Evolutionary conservation across 2,329 filamentous ascomycete species (phyloP).

Genomic region (Aurifilum marmelostoma): DNA sequence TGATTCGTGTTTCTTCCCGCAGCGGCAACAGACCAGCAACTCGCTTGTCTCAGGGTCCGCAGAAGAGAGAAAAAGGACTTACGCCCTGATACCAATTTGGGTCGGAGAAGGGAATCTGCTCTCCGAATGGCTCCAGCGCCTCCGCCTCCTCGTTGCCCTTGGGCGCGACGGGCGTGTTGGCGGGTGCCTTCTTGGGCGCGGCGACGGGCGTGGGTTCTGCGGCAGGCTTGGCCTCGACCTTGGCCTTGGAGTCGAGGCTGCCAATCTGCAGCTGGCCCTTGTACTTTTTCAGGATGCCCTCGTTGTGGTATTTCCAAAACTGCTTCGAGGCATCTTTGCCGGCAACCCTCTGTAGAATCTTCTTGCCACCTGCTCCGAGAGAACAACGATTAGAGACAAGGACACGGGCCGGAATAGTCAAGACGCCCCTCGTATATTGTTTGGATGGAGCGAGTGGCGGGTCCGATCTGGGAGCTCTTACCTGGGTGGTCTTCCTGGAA

Average conservation of each 20-base stretch:
- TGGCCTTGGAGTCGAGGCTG: conserved; percentile 86
- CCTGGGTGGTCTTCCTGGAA: conserved; percentile 87
- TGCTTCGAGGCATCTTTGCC: conserved; percentile 70
- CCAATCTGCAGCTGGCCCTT: conserved; percentile 76
- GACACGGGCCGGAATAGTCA: neutral
- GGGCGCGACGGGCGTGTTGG: conserved; percentile 38
- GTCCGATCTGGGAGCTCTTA: conserved; percentile 41
- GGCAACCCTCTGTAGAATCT: conserved; percentile 65
- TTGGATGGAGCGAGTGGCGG: neutral
- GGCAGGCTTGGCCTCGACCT: conserved; percentile 53
- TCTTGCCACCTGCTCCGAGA: conserved; percentile 58
- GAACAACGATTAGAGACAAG: neutral
- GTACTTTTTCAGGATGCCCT: conserved; percentile 87
- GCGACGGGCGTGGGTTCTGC: conserved; percentile 58
- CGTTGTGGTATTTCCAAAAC: conserved; percentile 81
- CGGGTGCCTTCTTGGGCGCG: conserved; percentile 46
- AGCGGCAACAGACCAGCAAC: neutral
- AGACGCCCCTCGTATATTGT: neutral
- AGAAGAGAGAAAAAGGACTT: conserved; percentile 42
- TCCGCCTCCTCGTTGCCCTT: conserved; percentile 58
- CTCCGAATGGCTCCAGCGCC: conserved; percentile 81
- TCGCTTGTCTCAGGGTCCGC: neutral
- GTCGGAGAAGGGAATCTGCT: conserved; percentile 87
- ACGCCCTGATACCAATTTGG: conserved; percentile 94
- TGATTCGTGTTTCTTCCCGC: neutral